Evolutionary conservation across 2,329 filamentous ascomycete genomes (phyloP).

Genomic region (Tolypocladium cylindrosporum): DNA sequence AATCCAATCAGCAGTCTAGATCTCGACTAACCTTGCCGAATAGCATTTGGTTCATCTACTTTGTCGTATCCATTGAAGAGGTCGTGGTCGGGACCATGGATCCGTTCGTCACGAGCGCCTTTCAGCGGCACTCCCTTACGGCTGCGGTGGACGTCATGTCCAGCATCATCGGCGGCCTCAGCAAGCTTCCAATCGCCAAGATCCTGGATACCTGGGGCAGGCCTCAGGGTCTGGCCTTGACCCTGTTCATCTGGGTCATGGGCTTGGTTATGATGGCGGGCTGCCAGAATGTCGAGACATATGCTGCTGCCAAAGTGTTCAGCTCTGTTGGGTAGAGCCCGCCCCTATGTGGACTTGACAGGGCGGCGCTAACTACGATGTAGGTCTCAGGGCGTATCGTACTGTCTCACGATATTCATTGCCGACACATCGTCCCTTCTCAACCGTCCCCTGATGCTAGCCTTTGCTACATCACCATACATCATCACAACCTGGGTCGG

Average conservation of each 20-base stretch:
- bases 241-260: conserved; percentile 37
- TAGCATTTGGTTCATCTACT: conserved; percentile 31
- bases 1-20: not conserved
- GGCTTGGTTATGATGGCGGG: conserved; percentile 57
- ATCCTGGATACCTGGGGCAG: conserved; percentile 59
- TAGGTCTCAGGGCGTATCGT: conserved; percentile 28
- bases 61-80: conserved; percentile 26
- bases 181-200: conserved; percentile 57
- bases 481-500: conserved; percentile 58
- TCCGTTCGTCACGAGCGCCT: conserved; percentile 40
- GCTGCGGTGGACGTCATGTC: conserved; percentile 44
- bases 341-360: not conserved
- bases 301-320: conserved; percentile 56
- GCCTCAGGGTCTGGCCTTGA: conserved; percentile 49
- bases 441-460: conserved; percentile 55
- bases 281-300: conserved; percentile 49
- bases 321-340: conserved; percentile 50
- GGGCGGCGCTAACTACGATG: not conserved
- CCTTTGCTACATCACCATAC: conserved; percentile 55
- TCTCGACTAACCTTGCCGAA: not conserved
- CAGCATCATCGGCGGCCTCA: conserved; percentile 46
- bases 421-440: conserved; percentile 57
- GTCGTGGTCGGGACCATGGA: conserved; percentile 28
- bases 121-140: conserved; percentile 42
- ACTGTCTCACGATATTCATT: conserved; percentile 46